phyloP scores from a whole-genome alignment of 192 early-diverging fungal species.

The Backusella luteola region DNA sequence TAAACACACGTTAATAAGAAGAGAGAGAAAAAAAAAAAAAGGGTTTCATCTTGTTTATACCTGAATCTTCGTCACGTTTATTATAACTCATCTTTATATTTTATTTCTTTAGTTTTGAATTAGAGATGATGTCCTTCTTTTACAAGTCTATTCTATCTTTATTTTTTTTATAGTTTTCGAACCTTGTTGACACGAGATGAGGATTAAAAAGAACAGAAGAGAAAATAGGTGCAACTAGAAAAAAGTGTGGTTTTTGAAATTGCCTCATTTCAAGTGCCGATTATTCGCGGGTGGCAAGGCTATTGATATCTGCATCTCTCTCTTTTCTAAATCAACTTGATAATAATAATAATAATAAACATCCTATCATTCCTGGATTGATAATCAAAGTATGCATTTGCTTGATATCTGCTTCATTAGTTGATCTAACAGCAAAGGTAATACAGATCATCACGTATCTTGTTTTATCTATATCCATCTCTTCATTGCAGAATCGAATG shows the following conservation, averaged over 20 bases:
- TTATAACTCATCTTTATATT: conserved; percentile 50
- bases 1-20: background rate
- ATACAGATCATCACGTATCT: too few relatives aligned
- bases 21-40: background rate
- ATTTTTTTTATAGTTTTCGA: background rate
- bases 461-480: too few relatives aligned
- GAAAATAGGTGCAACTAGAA: background rate
- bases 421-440: too few relatives aligned
- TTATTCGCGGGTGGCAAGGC: too few relatives aligned
- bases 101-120: background rate
- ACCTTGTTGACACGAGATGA: conserved; percentile 3
- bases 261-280: background rate
- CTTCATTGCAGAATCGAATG: too few relatives aligned
- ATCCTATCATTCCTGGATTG: too few relatives aligned
- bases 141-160: background rate
- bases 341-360: too few relatives aligned
- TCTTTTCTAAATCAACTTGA: too few relatives aligned
- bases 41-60: conserved; percentile 28
- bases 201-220: background rate
- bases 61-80: conserved; percentile 71
- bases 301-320: too few relatives aligned
- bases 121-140: background rate
- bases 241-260: background rate
- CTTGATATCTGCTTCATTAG: too few relatives aligned
- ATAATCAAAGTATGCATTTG: too few relatives aligned